Conservation (phyloP, 768 basidiomycete genomes). For the Postia placenta region DNA sequence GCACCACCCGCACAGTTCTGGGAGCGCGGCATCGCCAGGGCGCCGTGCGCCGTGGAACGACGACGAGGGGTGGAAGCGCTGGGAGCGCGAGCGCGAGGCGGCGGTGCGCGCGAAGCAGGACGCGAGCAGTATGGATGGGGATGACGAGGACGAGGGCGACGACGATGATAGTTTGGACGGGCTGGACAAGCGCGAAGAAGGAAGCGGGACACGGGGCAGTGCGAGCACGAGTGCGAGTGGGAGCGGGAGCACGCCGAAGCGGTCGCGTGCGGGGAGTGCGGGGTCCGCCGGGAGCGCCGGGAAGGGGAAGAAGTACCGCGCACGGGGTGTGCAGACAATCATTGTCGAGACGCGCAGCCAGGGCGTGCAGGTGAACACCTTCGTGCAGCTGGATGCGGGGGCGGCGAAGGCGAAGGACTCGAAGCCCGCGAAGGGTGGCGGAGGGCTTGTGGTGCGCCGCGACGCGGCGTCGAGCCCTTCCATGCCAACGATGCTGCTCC, state of each 20-base stretch:
- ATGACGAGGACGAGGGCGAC: conserved; percentile 72
- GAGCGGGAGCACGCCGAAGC: conserved; percentile 13
- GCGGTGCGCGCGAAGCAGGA: conserved; percentile 55
- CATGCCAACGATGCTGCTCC: conserved; percentile 12
- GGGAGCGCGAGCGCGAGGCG: conserved; percentile 29
- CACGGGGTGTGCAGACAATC: conserved; percentile 68
- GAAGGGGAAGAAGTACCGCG: conserved; percentile 52
- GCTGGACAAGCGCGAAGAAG: conserved; percentile 20
- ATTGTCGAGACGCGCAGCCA: conserved; percentile 46
- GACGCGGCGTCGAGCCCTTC: conserved; percentile 10
- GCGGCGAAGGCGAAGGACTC: conserved; percentile 6
- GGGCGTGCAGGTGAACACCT: conserved; percentile 50
- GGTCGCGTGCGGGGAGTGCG: conserved; percentile 26
- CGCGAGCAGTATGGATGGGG: conserved; percentile 73
- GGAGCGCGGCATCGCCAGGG: not conserved
- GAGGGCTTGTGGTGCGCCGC: not conserved
- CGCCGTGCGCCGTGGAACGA: not conserved
- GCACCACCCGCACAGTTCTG: not conserved
- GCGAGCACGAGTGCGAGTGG: conserved; percentile 15
- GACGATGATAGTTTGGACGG: conserved; percentile 27
- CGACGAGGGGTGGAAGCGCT: conserved; percentile 28
- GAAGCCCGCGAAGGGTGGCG: conserved; percentile 1
- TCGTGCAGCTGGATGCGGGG: conserved; percentile 10
- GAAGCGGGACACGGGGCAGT: conserved; percentile 22
- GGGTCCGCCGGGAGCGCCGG: conserved; percentile 29